Evolutionary conservation across 768 basidiomycete species (phyloP).

Genomic region (Xerocomellus intermedius): DNA sequence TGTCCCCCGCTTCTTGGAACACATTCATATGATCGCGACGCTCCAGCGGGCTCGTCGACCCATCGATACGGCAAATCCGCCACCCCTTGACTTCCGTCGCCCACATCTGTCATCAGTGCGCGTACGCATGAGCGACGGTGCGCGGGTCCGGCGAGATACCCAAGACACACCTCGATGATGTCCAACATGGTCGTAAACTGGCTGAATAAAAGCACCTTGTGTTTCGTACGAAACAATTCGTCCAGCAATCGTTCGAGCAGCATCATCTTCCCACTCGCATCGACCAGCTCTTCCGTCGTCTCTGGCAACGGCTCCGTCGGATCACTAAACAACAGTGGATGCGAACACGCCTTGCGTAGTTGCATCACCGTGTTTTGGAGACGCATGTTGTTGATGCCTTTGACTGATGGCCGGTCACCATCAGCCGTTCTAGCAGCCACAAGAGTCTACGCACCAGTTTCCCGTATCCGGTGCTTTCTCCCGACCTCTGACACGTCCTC

Average conservation of each 20-base stretch:
- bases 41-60: slow-evolving; percentile 73
- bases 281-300: slow-evolving; percentile 77
- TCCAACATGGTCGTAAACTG: slow-evolving; percentile 98
- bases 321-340: slow-evolving; percentile 82
- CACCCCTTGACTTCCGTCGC: slow-evolving; percentile 80
- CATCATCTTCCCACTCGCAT: slow-evolving; percentile 96
- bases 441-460: slow-evolving; percentile 51
- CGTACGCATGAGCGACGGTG: background rate
- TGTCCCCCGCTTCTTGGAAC: slow-evolving; percentile 75
- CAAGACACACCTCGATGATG: slow-evolving; percentile 74
- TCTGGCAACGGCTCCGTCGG: slow-evolving; percentile 36
- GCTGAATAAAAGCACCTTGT: slow-evolving; percentile 85
- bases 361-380: slow-evolving; percentile 98
- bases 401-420: slow-evolving; percentile 45
- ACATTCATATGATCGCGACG: slow-evolving; percentile 81
- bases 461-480: slow-evolving; percentile 53
- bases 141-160: background rate
- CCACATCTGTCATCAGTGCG: slow-evolving; percentile 49
- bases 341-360: slow-evolving; percentile 92
- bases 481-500: slow-evolving; percentile 54
- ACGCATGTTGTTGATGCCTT: slow-evolving; percentile 87
- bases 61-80: slow-evolving; percentile 90
- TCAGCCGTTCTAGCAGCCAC: background rate
- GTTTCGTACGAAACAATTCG: slow-evolving; percentile 73
- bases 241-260: slow-evolving; percentile 84